A percentile compares a stretch with the other conserved stretches of the same genome.
These are phyloP conservation scores for Vicia sativa DNA, from an alignment of 306 rosid genomes.

Conservation along the genomic window DNA sequence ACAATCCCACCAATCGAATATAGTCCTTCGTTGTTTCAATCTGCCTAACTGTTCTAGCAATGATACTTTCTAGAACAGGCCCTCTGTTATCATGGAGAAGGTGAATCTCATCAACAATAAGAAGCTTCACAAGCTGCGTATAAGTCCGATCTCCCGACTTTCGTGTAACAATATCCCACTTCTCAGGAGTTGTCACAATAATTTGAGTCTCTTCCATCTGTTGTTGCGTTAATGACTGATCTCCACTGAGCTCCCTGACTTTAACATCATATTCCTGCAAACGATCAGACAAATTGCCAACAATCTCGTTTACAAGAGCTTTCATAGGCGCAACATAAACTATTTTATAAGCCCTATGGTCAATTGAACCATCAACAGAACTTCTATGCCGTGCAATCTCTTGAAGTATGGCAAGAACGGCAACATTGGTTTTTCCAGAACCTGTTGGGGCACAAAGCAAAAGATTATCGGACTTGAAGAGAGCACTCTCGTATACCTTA, in stretches of 20 bases:
- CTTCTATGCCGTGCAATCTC: constrained; percentile 74
- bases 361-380: constrained; percentile 71
- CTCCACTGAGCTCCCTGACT: no score
- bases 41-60: constrained; percentile 95
- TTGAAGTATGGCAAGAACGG: constrained; percentile 88
- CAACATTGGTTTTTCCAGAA: constrained; percentile 96
- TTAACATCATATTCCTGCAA: no score
- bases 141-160: constrained; percentile 96
- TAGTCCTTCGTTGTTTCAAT: constrained; percentile 87
- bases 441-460: constrained; percentile 96
- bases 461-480: constrained; percentile 64
- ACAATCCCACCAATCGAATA: constrained; percentile 91
- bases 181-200: constrained; percentile 97
- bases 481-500: constrained; percentile 80
- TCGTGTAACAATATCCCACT: constrained; percentile 97
- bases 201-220: constrained; percentile 57
- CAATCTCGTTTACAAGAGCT: constrained; percentile 84
- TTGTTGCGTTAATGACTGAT: no score
- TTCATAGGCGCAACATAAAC: constrained; percentile 99
- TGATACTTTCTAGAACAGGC: constrained; percentile 95
- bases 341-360: constrained; percentile 77
- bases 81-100: constrained; percentile 98
- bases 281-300: no score
- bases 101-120: constrained; percentile 94
- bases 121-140: constrained; percentile 85